phyloP scores from a whole-genome alignment of 495 filamentous ascomycete genomes.

The Filosporella fistucella region DNA sequence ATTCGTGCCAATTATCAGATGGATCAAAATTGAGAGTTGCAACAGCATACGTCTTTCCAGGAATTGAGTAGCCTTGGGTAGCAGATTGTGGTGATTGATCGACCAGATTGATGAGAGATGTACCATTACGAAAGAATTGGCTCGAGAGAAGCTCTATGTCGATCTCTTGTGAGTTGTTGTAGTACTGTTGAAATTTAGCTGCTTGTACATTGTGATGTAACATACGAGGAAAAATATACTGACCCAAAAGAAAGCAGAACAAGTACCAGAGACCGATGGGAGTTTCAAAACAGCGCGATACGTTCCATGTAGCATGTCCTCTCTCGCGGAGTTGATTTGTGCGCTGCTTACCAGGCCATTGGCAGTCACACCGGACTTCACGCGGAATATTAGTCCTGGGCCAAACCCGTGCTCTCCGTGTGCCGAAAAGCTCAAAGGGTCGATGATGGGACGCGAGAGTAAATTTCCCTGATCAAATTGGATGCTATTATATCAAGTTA shows the following conservation, averaged over 20 bases:
- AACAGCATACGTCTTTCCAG: conserved; percentile 47
- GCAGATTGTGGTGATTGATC: conserved; percentile 58
- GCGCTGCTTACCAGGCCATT: conserved; percentile 52
- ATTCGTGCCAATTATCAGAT: conserved; percentile 59
- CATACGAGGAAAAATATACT: conserved; percentile 15
- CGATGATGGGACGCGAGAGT: conserved; percentile 43
- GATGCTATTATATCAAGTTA: conserved; percentile 10
- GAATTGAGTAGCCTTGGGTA: conserved; percentile 50
- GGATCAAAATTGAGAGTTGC: conserved; percentile 59
- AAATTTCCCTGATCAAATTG: conserved; percentile 50
- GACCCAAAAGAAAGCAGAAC: conserved; percentile 77
- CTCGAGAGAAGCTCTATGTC: conserved; percentile 71
- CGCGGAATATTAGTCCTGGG: conserved; percentile 56
- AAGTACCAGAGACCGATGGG: conserved; percentile 56
- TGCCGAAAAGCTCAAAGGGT: conserved; percentile 30
- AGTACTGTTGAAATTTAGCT: conserved; percentile 43
- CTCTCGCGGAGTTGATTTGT: conserved; percentile 51
- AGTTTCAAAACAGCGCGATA: conserved; percentile 64
- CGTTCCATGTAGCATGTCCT: conserved; percentile 60
- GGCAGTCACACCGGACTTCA: conserved; percentile 36
- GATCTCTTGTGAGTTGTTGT: conserved; percentile 74
- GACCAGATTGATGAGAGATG: conserved; percentile 64
- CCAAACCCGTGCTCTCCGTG: conserved; percentile 39
- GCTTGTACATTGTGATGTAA: background rate
- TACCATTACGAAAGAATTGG: conserved; percentile 41